Conservation (phyloP, 257 asterid species). For the Solanum bulbocastanum region DNA sequence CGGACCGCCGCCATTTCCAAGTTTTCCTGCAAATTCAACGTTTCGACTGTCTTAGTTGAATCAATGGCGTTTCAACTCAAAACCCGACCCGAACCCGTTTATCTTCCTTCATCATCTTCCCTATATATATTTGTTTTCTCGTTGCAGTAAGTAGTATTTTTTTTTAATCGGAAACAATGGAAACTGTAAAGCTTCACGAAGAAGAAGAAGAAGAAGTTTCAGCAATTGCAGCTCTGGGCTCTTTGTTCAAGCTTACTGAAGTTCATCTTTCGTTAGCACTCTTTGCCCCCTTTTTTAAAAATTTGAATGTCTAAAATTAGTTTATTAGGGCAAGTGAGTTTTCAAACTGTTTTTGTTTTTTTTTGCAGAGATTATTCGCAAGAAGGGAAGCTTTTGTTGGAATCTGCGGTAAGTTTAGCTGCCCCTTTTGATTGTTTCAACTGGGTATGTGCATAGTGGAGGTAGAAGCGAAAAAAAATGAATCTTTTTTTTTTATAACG, state of each 20-base stretch:
- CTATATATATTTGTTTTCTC: not conserved
- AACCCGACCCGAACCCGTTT: not conserved
- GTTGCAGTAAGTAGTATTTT: not conserved
- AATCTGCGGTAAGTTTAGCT: constrained; percentile 26
- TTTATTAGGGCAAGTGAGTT: not conserved
- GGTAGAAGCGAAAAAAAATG: not conserved
- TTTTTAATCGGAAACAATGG: not conserved
- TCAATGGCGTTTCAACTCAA: not conserved
- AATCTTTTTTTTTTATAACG: not conserved
- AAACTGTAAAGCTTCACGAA: not conserved
- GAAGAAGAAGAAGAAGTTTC: constrained; percentile 26
- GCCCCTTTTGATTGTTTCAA: not conserved
- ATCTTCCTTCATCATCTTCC: not conserved
- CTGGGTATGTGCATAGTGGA: not conserved
- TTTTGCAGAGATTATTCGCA: constrained; percentile 48
- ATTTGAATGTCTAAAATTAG: not conserved
- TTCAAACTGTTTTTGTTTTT: not conserved
- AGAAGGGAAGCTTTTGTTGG: constrained; percentile 15
- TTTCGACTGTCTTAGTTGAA: not conserved
- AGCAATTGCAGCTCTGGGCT: constrained; percentile 55
- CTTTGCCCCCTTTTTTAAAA: not conserved
- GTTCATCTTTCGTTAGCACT: constrained; percentile 50
- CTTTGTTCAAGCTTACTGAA: constrained; percentile 63
- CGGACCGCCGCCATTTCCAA: not conserved
- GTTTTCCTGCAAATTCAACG: not conserved